phyloP scores from a whole-genome alignment of 2,329 filamentous ascomycete species.

The Epichloe coenophiala region DNA sequence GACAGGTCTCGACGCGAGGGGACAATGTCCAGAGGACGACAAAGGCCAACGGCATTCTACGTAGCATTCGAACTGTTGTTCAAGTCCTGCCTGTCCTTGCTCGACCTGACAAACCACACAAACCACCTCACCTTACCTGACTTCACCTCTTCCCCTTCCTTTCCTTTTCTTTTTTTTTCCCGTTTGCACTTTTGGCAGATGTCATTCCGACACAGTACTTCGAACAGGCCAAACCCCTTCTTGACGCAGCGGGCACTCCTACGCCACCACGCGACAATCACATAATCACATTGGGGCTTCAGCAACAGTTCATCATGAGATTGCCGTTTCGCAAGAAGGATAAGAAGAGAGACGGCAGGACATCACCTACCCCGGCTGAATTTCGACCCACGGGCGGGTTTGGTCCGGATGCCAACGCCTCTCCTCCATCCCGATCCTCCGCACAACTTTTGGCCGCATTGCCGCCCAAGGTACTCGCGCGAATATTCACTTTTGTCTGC shows the following conservation, averaged over 20 bases:
- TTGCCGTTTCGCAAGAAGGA: conserved; percentile 24
- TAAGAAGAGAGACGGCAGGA: conserved; percentile 20
- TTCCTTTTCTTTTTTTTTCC: too few relatives aligned
- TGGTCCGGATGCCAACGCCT: conserved; percentile 14
- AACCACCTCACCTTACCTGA: too few relatives aligned
- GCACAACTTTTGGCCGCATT: conserved; percentile 37
- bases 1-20: neutral
- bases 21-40: too few relatives aligned
- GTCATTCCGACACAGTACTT: neutral
- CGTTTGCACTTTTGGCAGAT: too few relatives aligned
- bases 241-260: too few relatives aligned
- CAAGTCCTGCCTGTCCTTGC: too few relatives aligned
- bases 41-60: neutral
- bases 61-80: too few relatives aligned
- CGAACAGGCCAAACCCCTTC: neutral
- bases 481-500: conserved; percentile 72
- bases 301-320: conserved; percentile 17
- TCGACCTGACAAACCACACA: too few relatives aligned
- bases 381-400: conserved; percentile 13
- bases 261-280: neutral
- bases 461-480: conserved; percentile 54
- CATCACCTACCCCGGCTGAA: conserved; percentile 14
- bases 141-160: too few relatives aligned
- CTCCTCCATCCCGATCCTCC: conserved; percentile 27
- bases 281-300: neutral